A percentile compares a stretch with the other conserved stretches of the same genome.
These are phyloP conservation scores for Aureobasidium pullulans DNA, from an alignment of 2,329 filamentous ascomycete genomes.

Conservation along the genomic window DNA sequence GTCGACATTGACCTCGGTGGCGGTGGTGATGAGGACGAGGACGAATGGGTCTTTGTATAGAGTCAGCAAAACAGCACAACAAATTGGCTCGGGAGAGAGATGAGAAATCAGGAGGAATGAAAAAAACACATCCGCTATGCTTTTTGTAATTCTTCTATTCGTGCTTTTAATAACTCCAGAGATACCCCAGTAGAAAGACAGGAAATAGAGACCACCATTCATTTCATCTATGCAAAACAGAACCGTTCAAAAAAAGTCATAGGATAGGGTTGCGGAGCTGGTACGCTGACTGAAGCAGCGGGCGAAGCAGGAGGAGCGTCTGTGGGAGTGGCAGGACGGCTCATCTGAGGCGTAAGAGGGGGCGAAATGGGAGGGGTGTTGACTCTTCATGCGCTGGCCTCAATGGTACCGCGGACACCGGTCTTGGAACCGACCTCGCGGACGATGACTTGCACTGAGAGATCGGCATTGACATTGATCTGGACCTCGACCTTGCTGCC, in stretches of 20 bases:
- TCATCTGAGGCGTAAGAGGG: background rate
- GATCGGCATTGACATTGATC: slow-evolving; percentile 75
- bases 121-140: background rate
- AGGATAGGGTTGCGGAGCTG: background rate
- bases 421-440: slow-evolving; percentile 83
- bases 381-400: slow-evolving; percentile 22
- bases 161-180: slow-evolving; percentile 6
- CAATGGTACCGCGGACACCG: slow-evolving; percentile 61
- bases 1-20: too few species aligned
- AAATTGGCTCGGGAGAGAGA: background rate
- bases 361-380: background rate
- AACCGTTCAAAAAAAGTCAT: slow-evolving; percentile 9
- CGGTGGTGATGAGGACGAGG: too few species aligned
- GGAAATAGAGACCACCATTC: background rate
- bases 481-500: slow-evolving; percentile 88
- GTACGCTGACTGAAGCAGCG: background rate
- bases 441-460: slow-evolving; percentile 70
- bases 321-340: background rate
- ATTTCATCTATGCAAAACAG: slow-evolving; percentile 12
- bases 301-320: background rate
- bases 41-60: too few species aligned
- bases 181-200: background rate
- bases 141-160: slow-evolving; percentile 7
- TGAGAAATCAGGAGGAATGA: background rate
- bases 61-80: too few species aligned